These are phyloP conservation scores for Canavalia gladiata DNA, from an alignment of 306 rosid species.

Conservation along the genomic window DNA sequence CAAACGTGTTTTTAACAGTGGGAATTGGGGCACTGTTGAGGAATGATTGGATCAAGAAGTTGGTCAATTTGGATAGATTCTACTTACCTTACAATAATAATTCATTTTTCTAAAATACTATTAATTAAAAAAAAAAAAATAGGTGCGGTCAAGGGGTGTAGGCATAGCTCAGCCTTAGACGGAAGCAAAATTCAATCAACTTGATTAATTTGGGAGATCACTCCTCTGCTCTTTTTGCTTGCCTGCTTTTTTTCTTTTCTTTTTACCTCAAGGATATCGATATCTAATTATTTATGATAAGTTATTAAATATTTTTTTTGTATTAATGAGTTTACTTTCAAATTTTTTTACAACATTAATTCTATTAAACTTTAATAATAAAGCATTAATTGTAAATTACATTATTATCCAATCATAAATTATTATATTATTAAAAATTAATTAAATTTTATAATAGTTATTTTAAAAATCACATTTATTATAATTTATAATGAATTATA, in stretches of 20 bases:
- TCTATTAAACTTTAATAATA: no score
- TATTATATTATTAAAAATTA: no score
- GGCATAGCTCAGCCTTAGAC: not conserved
- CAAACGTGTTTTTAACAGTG: constrained; percentile 67
- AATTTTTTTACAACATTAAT: no score
- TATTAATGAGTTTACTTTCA: no score
- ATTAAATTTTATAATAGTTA: no score
- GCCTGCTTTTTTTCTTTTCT: not conserved
- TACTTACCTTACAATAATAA: constrained; percentile 42
- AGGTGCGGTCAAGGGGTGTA: constrained; percentile 25
- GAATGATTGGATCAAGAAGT: constrained; percentile 30
- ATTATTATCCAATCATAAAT: no score
- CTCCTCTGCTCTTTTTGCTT: not conserved
- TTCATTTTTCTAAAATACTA: constrained; percentile 31
- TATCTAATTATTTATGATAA: not conserved
- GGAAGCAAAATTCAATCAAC: not conserved
- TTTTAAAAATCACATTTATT: no score
- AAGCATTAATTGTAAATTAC: no score
- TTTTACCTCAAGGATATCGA: not conserved
- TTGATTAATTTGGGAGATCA: not conserved
- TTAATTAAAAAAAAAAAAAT: not conserved
- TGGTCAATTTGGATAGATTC: constrained; percentile 49
- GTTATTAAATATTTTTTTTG: not conserved
- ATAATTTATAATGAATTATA: no score
- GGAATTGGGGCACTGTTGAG: constrained; percentile 37